phyloP scores from a whole-genome alignment of 345 rosid genomes.

The Hibiscus trionum region DNA sequence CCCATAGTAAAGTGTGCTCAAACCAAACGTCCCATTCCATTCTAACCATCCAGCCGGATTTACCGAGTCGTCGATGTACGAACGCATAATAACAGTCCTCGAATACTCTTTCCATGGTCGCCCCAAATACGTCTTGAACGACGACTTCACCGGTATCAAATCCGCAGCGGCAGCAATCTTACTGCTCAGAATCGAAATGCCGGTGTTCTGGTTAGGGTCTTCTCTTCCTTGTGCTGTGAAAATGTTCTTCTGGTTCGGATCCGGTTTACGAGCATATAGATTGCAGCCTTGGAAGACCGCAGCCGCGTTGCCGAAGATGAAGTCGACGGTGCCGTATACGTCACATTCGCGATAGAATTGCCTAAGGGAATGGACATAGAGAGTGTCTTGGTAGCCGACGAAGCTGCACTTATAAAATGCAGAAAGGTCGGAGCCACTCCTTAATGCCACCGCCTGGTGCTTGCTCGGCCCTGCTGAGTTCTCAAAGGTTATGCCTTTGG shows the following conservation, averaged over 20 bases:
- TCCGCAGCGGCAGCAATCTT: conserved; percentile 61
- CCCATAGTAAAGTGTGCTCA: conserved; percentile 55
- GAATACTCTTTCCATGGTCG: conserved; percentile 78
- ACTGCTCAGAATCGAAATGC: conserved; percentile 53
- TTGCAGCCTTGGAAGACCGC: conserved; percentile 63
- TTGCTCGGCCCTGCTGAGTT: conserved; percentile 69
- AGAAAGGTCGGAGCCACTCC: conserved; percentile 57
- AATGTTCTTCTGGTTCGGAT: conserved; percentile 35
- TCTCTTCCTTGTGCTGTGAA: conserved; percentile 72
- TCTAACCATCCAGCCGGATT: conserved; percentile 74
- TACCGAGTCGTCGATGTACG: conserved; percentile 47
- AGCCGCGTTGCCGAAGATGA: conserved; percentile 67
- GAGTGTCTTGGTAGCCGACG: conserved; percentile 68
- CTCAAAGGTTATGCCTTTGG: conserved; percentile 63
- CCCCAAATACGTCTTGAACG: conserved; percentile 50
- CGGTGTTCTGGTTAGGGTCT: conserved; percentile 44
- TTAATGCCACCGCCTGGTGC: conserved; percentile 81
- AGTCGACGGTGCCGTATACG: conserved; percentile 66
- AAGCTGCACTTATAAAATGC: conserved; percentile 68
- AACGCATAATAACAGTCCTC: conserved; percentile 48
- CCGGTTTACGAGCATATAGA: conserved; percentile 65
- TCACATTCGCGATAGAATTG: conserved; percentile 81
- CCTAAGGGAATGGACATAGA: conserved; percentile 52
- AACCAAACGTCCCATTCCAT: conserved; percentile 45
- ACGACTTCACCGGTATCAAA: conserved; percentile 39